phyloP scores from a whole-genome alignment of 352 stramenopile species.

The Globisporangium acanthophoron region DNA sequence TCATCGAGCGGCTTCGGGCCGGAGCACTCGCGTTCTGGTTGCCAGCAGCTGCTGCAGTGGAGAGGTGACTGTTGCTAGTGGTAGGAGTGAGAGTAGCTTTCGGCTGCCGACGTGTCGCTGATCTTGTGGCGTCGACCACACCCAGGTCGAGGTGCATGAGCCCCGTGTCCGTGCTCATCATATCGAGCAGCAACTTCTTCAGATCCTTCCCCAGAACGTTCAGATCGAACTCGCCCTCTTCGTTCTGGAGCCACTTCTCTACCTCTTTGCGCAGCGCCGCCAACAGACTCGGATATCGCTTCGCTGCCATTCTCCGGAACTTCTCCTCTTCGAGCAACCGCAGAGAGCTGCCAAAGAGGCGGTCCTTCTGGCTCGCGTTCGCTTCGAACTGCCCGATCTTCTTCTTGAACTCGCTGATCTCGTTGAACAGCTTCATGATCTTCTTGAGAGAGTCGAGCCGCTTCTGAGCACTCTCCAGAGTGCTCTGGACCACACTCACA shows the following conservation, averaged over 20 bases:
- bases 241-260: conserved; percentile 66
- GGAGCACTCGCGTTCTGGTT: conserved; percentile 16
- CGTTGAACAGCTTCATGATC: conserved; percentile 72
- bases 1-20: conserved; percentile 32
- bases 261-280: conserved; percentile 56
- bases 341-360: conserved; percentile 72
- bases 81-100: conserved; percentile 28
- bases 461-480: conserved; percentile 44
- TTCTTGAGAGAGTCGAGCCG: conserved; percentile 67
- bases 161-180: conserved; percentile 78
- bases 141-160: conserved; percentile 82
- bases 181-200: conserved; percentile 66
- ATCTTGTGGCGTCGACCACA: conserved; percentile 26
- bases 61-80: conserved; percentile 12
- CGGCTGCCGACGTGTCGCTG: conserved; percentile 25
- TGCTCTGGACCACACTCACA: conserved; percentile 35
- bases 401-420: conserved; percentile 64
- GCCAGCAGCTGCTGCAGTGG: conserved; percentile 7
- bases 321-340: conserved; percentile 70
- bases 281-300: conserved; percentile 56
- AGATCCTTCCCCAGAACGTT: conserved; percentile 66
- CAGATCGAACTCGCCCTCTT: conserved; percentile 67
- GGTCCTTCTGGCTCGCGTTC: conserved; percentile 64
- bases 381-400: conserved; percentile 74
- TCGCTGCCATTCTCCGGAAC: conserved; percentile 67